A percentile compares a stretch with the other conserved stretches of the same genome.
Evolutionary conservation across 2,329 filamentous ascomycete genomes (phyloP).

Genomic region (Xylariaceae sp.): DNA sequence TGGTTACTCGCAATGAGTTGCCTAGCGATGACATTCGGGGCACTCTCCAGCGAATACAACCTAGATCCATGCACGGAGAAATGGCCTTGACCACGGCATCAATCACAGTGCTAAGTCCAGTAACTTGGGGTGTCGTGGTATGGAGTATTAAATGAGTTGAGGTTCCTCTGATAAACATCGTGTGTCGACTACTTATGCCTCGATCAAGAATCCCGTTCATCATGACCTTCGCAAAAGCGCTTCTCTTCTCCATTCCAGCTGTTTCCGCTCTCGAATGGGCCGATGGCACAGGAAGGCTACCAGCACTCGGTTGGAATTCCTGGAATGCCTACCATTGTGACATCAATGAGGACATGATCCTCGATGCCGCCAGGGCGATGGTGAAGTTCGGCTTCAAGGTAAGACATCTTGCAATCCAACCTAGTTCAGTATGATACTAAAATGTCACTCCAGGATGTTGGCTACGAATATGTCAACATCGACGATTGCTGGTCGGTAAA

Average conservation of each 20-base stretch:
- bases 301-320: slow-evolving; percentile 45
- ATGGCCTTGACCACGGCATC: neutral
- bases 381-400: slow-evolving; percentile 41
- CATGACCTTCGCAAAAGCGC: slow-evolving; percentile 2
- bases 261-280: slow-evolving; percentile 16
- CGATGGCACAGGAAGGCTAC: slow-evolving; percentile 27
- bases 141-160: neutral
- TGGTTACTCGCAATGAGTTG: neutral
- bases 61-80: neutral
- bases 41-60: slow-evolving; percentile 1
- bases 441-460: slow-evolving; percentile 42
- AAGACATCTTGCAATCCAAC: neutral
- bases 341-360: slow-evolving; percentile 46
- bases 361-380: slow-evolving; percentile 38
- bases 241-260: slow-evolving; percentile 7
- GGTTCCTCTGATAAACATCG: neutral
- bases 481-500: slow-evolving; percentile 58
- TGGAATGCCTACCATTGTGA: slow-evolving; percentile 51
- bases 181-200: neutral
- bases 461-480: slow-evolving; percentile 55
- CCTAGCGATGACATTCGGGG: neutral
- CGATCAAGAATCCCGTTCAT: neutral
- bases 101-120: neutral
- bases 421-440: neutral
- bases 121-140: neutral